Percentiles rank a stretch among this genome's conserved stretches.
Conservation (phyloP, 257 asterid species). For the Voacanga thouarsii region DNA sequence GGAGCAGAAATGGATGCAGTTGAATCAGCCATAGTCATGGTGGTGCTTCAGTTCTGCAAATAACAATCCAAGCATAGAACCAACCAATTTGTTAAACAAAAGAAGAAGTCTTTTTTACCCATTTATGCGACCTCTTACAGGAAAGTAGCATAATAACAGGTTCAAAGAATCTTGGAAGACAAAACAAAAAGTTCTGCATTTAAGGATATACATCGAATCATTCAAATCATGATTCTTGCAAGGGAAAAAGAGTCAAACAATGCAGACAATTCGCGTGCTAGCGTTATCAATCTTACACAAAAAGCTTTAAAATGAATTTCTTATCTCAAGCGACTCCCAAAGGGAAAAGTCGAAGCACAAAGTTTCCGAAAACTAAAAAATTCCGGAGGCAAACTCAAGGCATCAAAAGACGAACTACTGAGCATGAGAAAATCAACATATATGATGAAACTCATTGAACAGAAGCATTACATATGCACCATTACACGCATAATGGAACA, state of each 20-base stretch:
- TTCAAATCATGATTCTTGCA: neutral
- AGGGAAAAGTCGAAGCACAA: too few species aligned
- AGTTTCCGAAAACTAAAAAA: too few species aligned
- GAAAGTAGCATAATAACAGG: neutral
- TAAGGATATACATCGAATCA: too few species aligned
- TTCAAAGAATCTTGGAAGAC: neutral
- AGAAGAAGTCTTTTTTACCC: neutral
- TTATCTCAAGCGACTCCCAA: neutral
- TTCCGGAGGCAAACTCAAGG: neutral
- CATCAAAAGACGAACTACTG: neutral
- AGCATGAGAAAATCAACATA: too few species aligned
- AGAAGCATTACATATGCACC: neutral
- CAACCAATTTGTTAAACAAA: neutral
- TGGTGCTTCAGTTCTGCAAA: neutral
- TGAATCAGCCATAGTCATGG: constrained; percentile 17
- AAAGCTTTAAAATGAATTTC: neutral
- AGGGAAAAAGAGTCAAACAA: neutral
- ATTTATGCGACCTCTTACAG: neutral
- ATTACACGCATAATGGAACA: neutral
- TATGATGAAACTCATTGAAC: neutral
- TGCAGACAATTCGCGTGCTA: neutral
- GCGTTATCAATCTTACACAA: neutral
- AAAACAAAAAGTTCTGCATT: neutral
- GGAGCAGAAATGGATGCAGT: constrained; percentile 5
- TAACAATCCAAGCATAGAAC: neutral